Percentiles rank a stretch among this genome's conserved stretches.
These are phyloP conservation scores for Sporobolomyces roseus DNA, from an alignment of 768 basidiomycete species.

Conservation along the genomic window DNA sequence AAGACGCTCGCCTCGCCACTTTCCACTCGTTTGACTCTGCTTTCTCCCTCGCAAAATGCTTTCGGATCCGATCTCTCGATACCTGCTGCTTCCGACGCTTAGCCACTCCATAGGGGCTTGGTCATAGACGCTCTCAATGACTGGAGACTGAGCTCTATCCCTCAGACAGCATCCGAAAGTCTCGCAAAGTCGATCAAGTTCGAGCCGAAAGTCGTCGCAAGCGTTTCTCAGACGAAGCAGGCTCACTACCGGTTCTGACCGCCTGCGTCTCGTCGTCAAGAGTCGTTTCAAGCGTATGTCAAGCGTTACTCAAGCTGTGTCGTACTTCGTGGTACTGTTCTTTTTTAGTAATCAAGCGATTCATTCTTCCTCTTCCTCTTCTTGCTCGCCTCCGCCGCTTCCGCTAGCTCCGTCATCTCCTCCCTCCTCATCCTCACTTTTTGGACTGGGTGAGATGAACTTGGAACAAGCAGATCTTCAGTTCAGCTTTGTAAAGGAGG, in stretches of 20 bases:
- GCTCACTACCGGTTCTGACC: too few species aligned
- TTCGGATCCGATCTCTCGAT: neutral
- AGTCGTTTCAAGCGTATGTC: neutral
- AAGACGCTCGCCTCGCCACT: neutral
- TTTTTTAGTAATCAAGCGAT: neutral
- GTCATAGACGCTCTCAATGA: too few species aligned
- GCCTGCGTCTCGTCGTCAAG: too few species aligned
- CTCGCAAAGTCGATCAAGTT: too few species aligned
- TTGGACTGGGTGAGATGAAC: slow-evolving; percentile 42
- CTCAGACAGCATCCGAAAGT: too few species aligned
- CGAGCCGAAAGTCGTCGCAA: too few species aligned
- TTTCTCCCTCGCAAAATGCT: neutral
- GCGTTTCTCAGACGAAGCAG: too few species aligned
- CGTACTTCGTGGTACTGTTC: too few species aligned
- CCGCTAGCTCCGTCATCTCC: neutral
- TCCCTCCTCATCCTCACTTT: neutral
- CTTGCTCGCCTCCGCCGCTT: neutral
- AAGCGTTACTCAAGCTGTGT: too few species aligned
- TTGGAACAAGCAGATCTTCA: slow-evolving; percentile 9
- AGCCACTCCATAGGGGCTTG: too few species aligned
- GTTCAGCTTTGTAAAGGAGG: neutral
- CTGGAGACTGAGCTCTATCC: too few species aligned
- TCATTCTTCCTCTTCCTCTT: slow-evolving; percentile 3
- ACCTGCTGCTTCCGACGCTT: too few species aligned
- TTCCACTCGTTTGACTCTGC: neutral